These are phyloP conservation scores for Saccharomycopsis vini DNA, from an alignment of 805 yeast genomes.

Conservation along the genomic window DNA sequence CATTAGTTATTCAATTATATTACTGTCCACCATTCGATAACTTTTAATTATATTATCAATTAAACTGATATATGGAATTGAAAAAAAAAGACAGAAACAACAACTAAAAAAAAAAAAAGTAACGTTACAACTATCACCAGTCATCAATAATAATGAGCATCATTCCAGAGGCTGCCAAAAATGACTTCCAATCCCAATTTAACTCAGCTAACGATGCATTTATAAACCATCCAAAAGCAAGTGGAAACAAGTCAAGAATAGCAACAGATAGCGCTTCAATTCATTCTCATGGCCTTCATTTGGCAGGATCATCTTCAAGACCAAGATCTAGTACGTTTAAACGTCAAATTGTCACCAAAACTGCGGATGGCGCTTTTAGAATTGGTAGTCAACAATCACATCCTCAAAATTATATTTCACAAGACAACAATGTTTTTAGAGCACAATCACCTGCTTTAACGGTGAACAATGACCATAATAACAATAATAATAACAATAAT, in stretches of 20 bases:
- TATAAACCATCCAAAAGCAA: too few species aligned
- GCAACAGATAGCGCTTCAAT: conserved; percentile 3
- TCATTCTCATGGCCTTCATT: conserved; percentile 4
- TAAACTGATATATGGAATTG: too few species aligned
- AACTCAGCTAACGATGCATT: too few species aligned
- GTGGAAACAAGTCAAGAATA: conserved; percentile 5
- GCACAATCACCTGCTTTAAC: conserved; percentile 10
- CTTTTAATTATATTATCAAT: too few species aligned
- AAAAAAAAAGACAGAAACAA: too few species aligned
- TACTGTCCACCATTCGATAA: too few species aligned
- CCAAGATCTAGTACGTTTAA: conserved; percentile 7
- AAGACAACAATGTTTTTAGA: conserved; percentile 2
- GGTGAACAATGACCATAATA: conserved; percentile 1
- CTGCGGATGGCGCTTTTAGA: conserved; percentile 53
- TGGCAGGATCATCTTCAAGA: conserved; percentile 7
- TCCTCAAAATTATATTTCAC: background rate
- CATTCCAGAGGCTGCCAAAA: too few species aligned
- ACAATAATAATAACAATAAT: conserved; percentile 1
- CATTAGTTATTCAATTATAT: too few species aligned
- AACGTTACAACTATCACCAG: too few species aligned
- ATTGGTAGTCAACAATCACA: background rate
- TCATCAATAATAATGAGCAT: too few species aligned
- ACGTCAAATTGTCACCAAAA: conserved; percentile 64
- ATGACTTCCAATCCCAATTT: too few species aligned
- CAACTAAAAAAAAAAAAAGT: too few species aligned